Evolutionary conservation across 2,329 filamentous ascomycete species (phyloP).

Genomic region (Camillea tinctor): DNA sequence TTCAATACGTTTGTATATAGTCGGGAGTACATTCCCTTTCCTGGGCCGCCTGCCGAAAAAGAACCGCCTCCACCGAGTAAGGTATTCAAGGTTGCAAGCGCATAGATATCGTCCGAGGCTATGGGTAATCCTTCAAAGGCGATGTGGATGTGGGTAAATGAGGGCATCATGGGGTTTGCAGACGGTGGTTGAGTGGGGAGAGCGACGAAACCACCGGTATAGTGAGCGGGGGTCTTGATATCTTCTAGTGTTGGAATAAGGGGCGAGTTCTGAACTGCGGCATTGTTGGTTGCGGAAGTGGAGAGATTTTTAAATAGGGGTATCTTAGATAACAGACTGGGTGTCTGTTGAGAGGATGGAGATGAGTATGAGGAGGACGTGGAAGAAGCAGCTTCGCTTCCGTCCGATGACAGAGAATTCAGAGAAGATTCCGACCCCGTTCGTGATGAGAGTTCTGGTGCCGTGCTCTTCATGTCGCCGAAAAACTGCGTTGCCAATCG

Average conservation of each 20-base stretch:
- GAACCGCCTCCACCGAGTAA: conserved; percentile 94
- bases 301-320: conserved; percentile 90
- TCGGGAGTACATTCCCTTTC: conserved; percentile 98
- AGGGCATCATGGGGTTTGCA: conserved; percentile 71
- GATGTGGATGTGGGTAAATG: conserved; percentile 89
- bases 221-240: conserved; percentile 67
- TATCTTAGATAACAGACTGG: conserved; percentile 74
- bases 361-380: conserved; percentile 34
- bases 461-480: conserved; percentile 74
- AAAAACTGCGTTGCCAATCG: conserved; percentile 80
- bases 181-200: conserved; percentile 79
- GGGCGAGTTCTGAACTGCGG: conserved; percentile 51
- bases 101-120: conserved; percentile 89
- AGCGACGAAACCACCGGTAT: conserved; percentile 90
- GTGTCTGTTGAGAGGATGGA: conserved; percentile 44
- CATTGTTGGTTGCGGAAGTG: conserved; percentile 65
- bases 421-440: conserved; percentile 59
- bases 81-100: conserved; percentile 90
- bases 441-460: conserved; percentile 49
- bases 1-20: conserved; percentile 98
- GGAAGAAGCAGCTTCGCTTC: conserved; percentile 33
- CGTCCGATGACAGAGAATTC: conserved; percentile 37
- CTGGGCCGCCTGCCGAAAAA: conserved; percentile 93
- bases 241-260: conserved; percentile 49
- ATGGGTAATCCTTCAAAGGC: conserved; percentile 95